Evolutionary conservation across 495 filamentous ascomycete genomes (phyloP).

Genomic region (Tuber melanosporum): DNA sequence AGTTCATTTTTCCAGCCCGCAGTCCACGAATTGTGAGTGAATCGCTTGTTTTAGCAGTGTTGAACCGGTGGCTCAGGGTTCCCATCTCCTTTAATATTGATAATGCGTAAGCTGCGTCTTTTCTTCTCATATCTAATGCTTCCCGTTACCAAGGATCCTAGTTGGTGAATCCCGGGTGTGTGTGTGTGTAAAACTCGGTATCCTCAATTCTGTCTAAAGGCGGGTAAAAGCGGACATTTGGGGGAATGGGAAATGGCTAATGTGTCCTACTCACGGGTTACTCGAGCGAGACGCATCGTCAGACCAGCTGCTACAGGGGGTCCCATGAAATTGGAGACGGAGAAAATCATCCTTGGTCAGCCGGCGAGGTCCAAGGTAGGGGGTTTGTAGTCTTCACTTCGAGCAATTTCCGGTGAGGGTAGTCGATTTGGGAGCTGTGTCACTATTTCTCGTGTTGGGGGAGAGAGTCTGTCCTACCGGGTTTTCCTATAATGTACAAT

Average conservation of each 20-base stretch:
- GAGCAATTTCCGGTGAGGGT: background rate
- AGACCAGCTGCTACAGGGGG: background rate
- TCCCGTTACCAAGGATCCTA: background rate
- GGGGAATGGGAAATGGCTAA: background rate
- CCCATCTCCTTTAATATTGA: background rate
- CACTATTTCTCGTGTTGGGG: background rate
- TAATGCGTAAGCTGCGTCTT: background rate
- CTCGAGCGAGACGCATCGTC: background rate
- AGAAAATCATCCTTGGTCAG: background rate
- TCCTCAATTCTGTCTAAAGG: background rate
- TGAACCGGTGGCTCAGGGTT: background rate
- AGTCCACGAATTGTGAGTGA: background rate
- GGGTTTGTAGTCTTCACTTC: background rate
- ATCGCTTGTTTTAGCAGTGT: background rate
- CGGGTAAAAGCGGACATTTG: background rate
- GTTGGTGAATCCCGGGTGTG: background rate
- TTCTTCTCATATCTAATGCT: background rate
- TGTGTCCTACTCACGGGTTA: background rate
- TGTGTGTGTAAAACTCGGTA: background rate
- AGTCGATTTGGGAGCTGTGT: background rate
- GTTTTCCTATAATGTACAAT: background rate
- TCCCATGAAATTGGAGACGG: background rate
- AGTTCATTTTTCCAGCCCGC: background rate
- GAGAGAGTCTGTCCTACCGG: background rate
- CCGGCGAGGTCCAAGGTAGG: background rate